Base-by-base conservation (phyloP, 352 stramenopile species). In the Pythium dissotocum region DNA sequence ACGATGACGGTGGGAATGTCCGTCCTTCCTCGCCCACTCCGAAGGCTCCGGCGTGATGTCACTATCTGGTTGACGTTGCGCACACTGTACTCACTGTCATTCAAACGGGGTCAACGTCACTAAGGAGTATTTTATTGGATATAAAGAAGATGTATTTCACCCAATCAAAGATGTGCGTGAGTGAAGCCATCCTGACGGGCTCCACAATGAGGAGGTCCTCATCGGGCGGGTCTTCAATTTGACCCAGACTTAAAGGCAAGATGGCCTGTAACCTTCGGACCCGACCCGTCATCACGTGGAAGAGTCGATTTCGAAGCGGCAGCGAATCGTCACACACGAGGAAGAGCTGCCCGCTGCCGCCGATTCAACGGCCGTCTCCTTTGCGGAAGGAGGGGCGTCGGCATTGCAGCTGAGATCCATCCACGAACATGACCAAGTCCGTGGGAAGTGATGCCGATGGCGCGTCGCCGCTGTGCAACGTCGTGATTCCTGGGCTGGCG, bases 361-460 rank as follows among this genome's bases (percentile, higher is more conserved):
- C 36, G 36, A 44, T 44, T 44, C 36, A 44, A 12, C 36, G 36
- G 36, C 36, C 36, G 36, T 4, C 36, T 44, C 36, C 7, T 44
- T 12, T 9, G 21, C 21, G 21, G 21, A 24, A 24, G 21, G 21
- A 24, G 5, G 33, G 33, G 33, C 33, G 33, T 38, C 33, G 5
- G 33, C 33, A 38, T 44, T 16, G 36, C 36, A 44, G 36, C 36
- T 44, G 7, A 44, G 36, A 44, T 44, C 36, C 36, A 14, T 3
- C 24, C 12, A 54, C 24, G 18, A 14, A 8, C 6, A 70, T 71
- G 65, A 71, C 65, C 18, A 71, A 71, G 40, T 55, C 42, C 1
- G 18, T 24, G 24, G 32, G 65, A 54, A 55, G 40, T 12, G 48
- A 49, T 21, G 28, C 36, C n/a, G 44, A 59, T 24, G 18, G 8